phyloP scores from a whole-genome alignment of 2,329 filamentous ascomycete species.

The Trichophyton verrucosum region DNA sequence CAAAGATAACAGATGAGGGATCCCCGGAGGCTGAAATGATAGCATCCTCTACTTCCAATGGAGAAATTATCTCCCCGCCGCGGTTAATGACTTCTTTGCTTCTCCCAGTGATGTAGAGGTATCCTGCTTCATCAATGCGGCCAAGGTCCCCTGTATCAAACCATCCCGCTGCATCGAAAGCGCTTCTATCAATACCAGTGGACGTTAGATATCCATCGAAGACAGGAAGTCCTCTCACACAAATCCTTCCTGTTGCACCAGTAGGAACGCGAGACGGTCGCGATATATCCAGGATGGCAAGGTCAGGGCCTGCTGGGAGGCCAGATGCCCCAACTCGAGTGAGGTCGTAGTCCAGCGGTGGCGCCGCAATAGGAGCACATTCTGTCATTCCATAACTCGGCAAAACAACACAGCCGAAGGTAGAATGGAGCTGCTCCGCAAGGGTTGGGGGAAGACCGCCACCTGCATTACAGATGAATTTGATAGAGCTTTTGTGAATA shows the following conservation, averaged over 20 bases:
- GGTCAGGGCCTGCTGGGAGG: neutral
- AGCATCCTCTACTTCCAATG: slow-evolving; percentile 1
- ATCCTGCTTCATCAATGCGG: neutral
- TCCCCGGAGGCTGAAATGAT: neutral
- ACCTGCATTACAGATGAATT: slow-evolving; percentile 2
- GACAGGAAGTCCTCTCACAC: slow-evolving; percentile 1
- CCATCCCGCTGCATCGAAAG: neutral
- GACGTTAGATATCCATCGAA: neutral
- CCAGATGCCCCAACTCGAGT: neutral
- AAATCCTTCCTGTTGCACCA: neutral
- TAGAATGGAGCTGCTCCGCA: neutral
- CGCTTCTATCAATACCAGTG: neutral
- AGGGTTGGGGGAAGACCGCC: neutral
- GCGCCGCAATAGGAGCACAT: slow-evolving; percentile 3
- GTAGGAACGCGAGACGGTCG: neutral
- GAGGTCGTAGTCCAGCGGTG: neutral
- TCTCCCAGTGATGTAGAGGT: slow-evolving; percentile 5
- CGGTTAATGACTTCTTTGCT: slow-evolving; percentile 6
- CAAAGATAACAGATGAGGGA: neutral
- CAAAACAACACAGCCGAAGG: neutral
- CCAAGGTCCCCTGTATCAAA: slow-evolving; percentile 5
- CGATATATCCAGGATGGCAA: neutral
- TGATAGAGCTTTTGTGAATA: neutral
- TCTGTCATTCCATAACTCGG: slow-evolving; percentile 6
- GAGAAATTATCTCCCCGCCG: slow-evolving; percentile 5